Evolutionary conservation across 345 rosid species (phyloP).

Genomic region (Mangifera indica): DNA sequence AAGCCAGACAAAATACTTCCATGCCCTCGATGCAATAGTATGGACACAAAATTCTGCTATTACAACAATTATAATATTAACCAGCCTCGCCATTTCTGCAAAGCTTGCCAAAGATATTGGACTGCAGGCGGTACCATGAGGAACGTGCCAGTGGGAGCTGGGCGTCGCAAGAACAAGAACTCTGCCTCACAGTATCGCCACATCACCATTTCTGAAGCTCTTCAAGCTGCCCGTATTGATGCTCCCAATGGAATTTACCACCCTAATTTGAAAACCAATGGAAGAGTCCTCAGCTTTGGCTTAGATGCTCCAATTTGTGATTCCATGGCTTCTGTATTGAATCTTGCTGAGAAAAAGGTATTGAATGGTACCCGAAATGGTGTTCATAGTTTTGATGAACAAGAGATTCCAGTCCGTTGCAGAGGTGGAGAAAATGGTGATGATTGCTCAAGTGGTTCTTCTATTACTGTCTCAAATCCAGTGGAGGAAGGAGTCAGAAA

Average conservation of each 20-base stretch:
- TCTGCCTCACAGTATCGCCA: conserved; percentile 60
- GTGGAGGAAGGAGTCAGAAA: conserved; percentile 31
- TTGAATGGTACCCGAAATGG: conserved; percentile 42
- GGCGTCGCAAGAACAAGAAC: conserved; percentile 87
- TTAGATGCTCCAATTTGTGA: conserved; percentile 50
- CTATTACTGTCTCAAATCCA: conserved; percentile 46
- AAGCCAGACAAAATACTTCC: conserved; percentile 90
- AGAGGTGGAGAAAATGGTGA: conserved; percentile 52
- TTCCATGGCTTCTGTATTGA: conserved; percentile 49
- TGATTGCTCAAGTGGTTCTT: conserved; percentile 51
- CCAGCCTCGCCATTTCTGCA: conserved; percentile 95
- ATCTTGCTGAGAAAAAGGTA: conserved; percentile 45
- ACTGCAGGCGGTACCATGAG: conserved; percentile 96
- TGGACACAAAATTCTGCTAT: conserved; percentile 91
- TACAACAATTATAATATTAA: conserved; percentile 90
- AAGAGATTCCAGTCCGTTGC: conserved; percentile 25
- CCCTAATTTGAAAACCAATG: conserved; percentile 47
- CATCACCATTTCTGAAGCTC: conserved; percentile 72
- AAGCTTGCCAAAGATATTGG: conserved; percentile 94
- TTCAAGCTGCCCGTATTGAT: conserved; percentile 58
- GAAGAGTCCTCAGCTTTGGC: conserved; percentile 65
- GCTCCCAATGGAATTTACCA: conserved; percentile 39
- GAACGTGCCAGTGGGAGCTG: conserved; percentile 86
- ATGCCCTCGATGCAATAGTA: conserved; percentile 86
- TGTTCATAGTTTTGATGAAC: conserved; percentile 30